A percentile compares a stretch with the other conserved stretches of the same genome.
Evolutionary conservation across 306 rosid species (phyloP).

Genomic region (Gastrolobium villosum): DNA sequence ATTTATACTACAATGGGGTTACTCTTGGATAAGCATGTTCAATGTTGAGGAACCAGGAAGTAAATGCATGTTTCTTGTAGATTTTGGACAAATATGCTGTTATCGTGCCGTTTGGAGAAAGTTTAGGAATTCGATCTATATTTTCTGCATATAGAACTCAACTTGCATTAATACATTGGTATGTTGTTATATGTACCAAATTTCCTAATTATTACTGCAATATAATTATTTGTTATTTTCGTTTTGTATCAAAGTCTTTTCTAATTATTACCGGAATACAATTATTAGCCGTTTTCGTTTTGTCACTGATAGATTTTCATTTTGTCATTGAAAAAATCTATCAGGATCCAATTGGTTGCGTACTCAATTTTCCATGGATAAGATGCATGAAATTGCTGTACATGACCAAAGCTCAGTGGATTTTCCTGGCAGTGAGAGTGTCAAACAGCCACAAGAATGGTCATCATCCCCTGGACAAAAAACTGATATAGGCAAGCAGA

Average conservation of each 20-base stretch:
- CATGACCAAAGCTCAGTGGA: constrained; percentile 38
- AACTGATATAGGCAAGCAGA: constrained; percentile 69
- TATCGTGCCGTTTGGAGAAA: neutral
- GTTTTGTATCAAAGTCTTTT: neutral
- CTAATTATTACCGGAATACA: neutral
- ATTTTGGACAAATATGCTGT: neutral
- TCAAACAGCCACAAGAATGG: constrained; percentile 57
- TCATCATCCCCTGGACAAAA: constrained; percentile 64
- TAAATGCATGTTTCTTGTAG: neutral
- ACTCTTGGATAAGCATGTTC: neutral
- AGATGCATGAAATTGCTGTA: constrained; percentile 46
- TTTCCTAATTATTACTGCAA: neutral
- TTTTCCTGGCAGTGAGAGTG: constrained; percentile 31
- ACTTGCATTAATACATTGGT: neutral
- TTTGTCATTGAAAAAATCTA: constrained; percentile 21
- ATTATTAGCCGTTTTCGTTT: neutral
- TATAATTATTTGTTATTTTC: neutral
- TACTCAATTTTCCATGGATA: constrained; percentile 55
- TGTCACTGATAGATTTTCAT: too few species aligned
- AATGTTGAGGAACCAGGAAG: constrained; percentile 1
- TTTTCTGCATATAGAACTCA: neutral
- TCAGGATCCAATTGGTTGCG: constrained; percentile 58
- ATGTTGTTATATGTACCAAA: neutral
- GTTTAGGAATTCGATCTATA: neutral
- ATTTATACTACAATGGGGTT: constrained; percentile 10